These are phyloP conservation scores for Acanthamoeba sp. DNA, from an alignment of 208 protist genomes.

Conservation along the genomic window DNA sequence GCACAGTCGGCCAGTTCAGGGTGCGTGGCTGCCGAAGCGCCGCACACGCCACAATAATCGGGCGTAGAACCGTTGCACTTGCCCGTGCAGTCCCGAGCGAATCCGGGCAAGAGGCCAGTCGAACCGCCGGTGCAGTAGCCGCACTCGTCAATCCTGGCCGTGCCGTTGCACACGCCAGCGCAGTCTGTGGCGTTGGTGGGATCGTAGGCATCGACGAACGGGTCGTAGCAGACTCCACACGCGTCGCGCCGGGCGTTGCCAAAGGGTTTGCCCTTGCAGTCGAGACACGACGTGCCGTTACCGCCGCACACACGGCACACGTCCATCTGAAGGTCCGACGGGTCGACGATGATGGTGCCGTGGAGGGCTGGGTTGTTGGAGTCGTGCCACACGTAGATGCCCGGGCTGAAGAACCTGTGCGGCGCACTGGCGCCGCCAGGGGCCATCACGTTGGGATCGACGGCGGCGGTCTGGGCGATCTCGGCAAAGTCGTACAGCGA, in stretches of 20 bases:
- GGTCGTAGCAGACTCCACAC: slow-evolving; percentile 19
- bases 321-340: neutral
- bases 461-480: neutral
- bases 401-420: neutral
- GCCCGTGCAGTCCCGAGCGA: neutral
- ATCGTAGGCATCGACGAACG: neutral
- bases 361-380: neutral
- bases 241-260: neutral
- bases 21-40: neutral
- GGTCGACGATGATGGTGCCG: neutral
- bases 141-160: neutral
- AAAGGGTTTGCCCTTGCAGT: neutral
- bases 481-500: neutral
- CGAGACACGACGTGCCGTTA: slow-evolving; percentile 3
- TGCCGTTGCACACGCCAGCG: slow-evolving; percentile 8
- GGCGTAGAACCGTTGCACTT: neutral
- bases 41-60: neutral
- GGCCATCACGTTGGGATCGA: neutral
- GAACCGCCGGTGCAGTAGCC: neutral
- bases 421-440: slow-evolving; percentile 4
- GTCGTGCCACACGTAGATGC: slow-evolving; percentile 57
- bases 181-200: neutral
- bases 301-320: slow-evolving; percentile 14
- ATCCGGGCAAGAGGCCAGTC: neutral
- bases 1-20: neutral